Conservation (phyloP, 306 rosid genomes). For the Malus sylvestris region DNA sequence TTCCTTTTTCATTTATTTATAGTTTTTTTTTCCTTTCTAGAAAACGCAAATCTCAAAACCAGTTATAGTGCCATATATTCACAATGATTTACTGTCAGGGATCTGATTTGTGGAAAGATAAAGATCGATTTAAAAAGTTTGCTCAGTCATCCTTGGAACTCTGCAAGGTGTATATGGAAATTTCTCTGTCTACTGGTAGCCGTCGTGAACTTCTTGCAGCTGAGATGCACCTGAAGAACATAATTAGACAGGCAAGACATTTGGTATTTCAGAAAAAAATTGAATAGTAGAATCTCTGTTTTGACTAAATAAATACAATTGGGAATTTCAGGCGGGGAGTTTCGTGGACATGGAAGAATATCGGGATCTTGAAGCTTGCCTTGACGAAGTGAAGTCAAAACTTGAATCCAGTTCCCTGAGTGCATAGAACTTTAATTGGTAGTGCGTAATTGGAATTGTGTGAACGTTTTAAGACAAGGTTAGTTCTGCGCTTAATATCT, state of each 20-base stretch:
- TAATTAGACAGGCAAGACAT: constrained; percentile 64
- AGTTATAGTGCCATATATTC: neutral
- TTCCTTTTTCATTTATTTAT: neutral
- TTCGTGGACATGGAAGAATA: constrained; percentile 8
- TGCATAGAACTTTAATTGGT: neutral
- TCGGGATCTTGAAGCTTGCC: constrained; percentile 6
- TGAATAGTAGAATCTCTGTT: neutral
- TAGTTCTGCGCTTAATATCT: neutral
- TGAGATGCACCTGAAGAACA: constrained; percentile 85
- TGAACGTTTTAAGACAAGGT: neutral
- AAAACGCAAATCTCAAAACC: neutral
- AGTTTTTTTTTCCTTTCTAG: neutral
- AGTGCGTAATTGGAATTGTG: neutral
- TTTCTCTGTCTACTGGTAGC: constrained; percentile 57
- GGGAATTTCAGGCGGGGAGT: neutral
- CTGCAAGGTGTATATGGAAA: constrained; percentile 71
- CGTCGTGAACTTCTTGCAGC: constrained; percentile 55
- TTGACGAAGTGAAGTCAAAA: constrained; percentile 8
- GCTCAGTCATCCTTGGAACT: constrained; percentile 84
- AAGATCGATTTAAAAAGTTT: constrained; percentile 55
- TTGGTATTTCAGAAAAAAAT: neutral
- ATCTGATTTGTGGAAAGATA: constrained; percentile 78
- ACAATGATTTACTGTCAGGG: constrained; percentile 41
- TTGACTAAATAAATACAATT: neutral
- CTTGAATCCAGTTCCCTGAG: neutral